A percentile compares a stretch with the other conserved stretches of the same genome.
phyloP scores from a whole-genome alignment of 140 eudicot genomes.

The Cichorium intybus region DNA sequence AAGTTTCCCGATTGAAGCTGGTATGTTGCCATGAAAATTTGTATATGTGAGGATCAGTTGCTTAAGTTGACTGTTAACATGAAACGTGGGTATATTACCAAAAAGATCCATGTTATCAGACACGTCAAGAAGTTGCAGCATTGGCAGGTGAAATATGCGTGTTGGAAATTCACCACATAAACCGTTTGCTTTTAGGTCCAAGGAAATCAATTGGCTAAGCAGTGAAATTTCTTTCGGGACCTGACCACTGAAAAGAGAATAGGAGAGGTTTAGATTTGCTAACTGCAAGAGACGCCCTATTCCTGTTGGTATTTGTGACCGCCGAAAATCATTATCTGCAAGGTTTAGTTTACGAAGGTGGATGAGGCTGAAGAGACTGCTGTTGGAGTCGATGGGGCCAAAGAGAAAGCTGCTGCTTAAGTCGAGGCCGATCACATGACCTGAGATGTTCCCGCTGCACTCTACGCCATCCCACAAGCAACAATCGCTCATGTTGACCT shows the following conservation, averaged over 20 bases:
- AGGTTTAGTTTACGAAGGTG: constrained; percentile 27
- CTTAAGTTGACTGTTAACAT: constrained; percentile 7
- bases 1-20: constrained; percentile 30
- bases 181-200: constrained; percentile 23
- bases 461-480: constrained; percentile 45
- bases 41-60: not conserved
- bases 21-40: constrained; percentile 25
- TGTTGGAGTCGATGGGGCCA: constrained; percentile 29
- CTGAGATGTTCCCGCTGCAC: constrained; percentile 28
- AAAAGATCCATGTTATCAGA: not conserved
- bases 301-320: constrained; percentile 36
- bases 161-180: constrained; percentile 22
- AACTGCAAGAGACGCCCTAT: constrained; percentile 19
- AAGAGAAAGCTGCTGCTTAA: constrained; percentile 38
- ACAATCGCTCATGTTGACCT: constrained; percentile 2
- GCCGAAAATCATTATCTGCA: constrained; percentile 28
- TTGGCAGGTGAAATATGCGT: constrained; percentile 21
- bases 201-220: constrained; percentile 13
- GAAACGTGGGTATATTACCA: constrained; percentile 29
- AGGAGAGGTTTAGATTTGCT: constrained; percentile 26
- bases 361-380: constrained; percentile 29
- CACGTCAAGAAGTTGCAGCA: constrained; percentile 7
- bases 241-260: constrained; percentile 24
- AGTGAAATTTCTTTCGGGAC: constrained; percentile 29
- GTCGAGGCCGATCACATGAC: constrained; percentile 39